These are phyloP conservation scores for Aaosphaeria arxii DNA, from an alignment of 2,329 filamentous ascomycete genomes.

Conservation along the genomic window DNA sequence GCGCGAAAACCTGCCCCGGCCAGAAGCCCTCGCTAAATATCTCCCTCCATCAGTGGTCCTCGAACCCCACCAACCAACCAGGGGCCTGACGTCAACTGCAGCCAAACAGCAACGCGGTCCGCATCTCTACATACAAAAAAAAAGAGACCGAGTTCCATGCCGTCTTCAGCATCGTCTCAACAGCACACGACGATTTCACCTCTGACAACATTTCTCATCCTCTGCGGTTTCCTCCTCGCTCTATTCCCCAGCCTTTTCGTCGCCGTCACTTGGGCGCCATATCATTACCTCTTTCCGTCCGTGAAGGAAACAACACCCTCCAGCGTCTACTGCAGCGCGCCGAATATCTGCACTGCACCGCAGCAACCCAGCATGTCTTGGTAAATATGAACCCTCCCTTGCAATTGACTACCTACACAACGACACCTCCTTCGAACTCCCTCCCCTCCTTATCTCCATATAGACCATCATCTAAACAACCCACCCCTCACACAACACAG, in stretches of 20 bases:
- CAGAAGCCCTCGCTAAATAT: too few relatives aligned
- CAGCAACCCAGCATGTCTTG: slow-evolving; percentile 22
- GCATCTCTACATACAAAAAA: too few relatives aligned
- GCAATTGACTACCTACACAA: not conserved
- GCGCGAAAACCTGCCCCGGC: too few relatives aligned
- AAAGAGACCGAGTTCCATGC: too few relatives aligned
- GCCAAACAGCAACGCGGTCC: too few relatives aligned
- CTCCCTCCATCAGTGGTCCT: too few relatives aligned
- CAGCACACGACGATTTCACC: slow-evolving; percentile 27
- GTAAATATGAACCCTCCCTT: slow-evolving; percentile 8
- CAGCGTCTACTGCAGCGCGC: slow-evolving; percentile 15
- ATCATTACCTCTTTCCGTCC: slow-evolving; percentile 26
- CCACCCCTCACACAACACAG: slow-evolving; percentile 9
- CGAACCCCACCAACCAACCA: too few relatives aligned
- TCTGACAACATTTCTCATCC: slow-evolving; percentile 44
- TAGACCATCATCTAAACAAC: not conserved
- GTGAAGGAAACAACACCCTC: slow-evolving; percentile 14
- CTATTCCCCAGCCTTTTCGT: slow-evolving; percentile 51
- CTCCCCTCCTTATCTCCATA: slow-evolving; percentile 4
- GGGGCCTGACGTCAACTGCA: too few relatives aligned
- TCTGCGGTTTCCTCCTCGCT: slow-evolving; percentile 48
- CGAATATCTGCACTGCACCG: slow-evolving; percentile 18
- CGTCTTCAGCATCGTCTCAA: slow-evolving; percentile 14
- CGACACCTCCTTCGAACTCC: not conserved
- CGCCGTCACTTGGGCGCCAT: slow-evolving; percentile 37